A percentile compares a stretch with the other conserved stretches of the same genome.
phyloP scores from a whole-genome alignment of 306 rosid species.

The Prunus campanulata region DNA sequence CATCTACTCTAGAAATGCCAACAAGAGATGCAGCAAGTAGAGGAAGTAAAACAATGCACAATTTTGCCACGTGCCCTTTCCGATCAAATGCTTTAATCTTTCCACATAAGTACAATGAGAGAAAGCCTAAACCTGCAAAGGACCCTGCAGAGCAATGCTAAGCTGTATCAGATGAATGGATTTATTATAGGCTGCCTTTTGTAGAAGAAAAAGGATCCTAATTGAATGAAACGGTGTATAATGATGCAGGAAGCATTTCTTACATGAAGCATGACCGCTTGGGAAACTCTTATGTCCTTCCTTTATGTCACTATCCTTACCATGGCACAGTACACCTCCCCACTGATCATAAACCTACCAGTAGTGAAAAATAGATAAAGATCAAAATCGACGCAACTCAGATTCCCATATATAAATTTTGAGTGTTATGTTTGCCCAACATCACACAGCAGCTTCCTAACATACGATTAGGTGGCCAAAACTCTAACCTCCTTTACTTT shows the following conservation, averaged over 20 bases:
- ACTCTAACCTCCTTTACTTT: background rate
- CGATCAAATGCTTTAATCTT: slow-evolving; percentile 78
- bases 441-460: background rate
- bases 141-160: slow-evolving; percentile 56
- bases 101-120: slow-evolving; percentile 73
- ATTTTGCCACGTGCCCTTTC: slow-evolving; percentile 73
- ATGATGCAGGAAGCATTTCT: slow-evolving; percentile 27
- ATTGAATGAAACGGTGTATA: background rate
- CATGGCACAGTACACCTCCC: slow-evolving; percentile 78
- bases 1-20: slow-evolving; percentile 79
- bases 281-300: slow-evolving; percentile 99
- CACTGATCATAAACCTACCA: slow-evolving; percentile 52
- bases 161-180: background rate
- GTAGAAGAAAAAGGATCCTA: background rate
- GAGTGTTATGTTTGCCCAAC: too few relatives aligned
- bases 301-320: slow-evolving; percentile 61
- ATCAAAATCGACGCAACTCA: background rate
- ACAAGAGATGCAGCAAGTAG: slow-evolving; percentile 73
- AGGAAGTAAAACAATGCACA: slow-evolving; percentile 76
- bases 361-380: background rate
- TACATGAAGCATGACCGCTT: slow-evolving; percentile 93
- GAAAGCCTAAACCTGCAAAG: slow-evolving; percentile 86
- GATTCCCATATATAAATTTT: background rate
- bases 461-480: background rate
- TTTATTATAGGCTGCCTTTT: background rate